Conservation (phyloP, 306 rosid genomes). For the Acmispon strigosus region DNA sequence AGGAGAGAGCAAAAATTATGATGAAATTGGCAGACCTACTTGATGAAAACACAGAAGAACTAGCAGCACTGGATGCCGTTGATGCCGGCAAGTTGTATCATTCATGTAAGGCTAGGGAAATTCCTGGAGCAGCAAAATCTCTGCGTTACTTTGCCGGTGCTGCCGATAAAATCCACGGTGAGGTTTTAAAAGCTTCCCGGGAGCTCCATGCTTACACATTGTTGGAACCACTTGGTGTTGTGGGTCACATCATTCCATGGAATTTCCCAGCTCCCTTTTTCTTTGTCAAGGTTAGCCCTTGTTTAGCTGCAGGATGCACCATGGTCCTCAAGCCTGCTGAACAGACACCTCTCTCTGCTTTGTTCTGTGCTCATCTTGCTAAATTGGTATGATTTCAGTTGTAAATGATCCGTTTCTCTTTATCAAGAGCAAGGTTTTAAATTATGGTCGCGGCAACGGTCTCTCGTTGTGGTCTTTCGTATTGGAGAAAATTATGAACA, state of each 20-base stretch:
- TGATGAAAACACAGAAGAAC: conserved; percentile 50
- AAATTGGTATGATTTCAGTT: conserved; percentile 41
- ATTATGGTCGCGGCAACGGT: too few relatives aligned
- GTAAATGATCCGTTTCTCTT: too few relatives aligned
- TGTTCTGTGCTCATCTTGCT: conserved; percentile 69
- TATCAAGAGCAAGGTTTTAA: too few relatives aligned
- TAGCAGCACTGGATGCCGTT: conserved; percentile 59
- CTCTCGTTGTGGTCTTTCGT: too few relatives aligned
- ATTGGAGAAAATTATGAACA: too few relatives aligned
- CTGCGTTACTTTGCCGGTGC: conserved; percentile 84
- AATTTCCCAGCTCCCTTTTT: conserved; percentile 53
- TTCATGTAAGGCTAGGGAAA: conserved; percentile 31
- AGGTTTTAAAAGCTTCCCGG: conserved; percentile 44
- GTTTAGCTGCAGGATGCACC: conserved; percentile 84
- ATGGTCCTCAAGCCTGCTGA: conserved; percentile 83
- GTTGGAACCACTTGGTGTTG: conserved; percentile 71
- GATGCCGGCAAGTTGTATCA: conserved; percentile 57
- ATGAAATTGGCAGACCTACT: conserved; percentile 57
- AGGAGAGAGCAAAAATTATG: conserved; percentile 59
- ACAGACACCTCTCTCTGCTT: conserved; percentile 78
- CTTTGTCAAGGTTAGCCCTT: conserved; percentile 47
- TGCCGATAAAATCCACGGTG: conserved; percentile 80
- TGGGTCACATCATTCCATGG: conserved; percentile 80
- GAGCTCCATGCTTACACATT: conserved; percentile 59
- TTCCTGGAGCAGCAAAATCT: conserved; percentile 35